phyloP scores from a whole-genome alignment of 805 yeast species.

The Candida schatavii region DNA sequence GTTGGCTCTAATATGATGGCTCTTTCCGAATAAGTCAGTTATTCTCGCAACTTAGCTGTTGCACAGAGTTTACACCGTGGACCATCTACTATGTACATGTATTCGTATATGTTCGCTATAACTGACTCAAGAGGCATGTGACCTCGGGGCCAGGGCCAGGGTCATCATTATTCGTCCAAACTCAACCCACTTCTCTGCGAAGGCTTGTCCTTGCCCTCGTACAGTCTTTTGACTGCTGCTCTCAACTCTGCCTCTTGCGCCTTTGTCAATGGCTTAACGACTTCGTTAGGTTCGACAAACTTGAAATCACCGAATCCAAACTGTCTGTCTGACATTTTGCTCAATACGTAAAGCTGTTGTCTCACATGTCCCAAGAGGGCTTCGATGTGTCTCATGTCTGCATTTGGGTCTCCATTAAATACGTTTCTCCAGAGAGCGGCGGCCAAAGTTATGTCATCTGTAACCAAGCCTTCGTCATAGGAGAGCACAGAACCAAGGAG shows the following conservation, averaged over 20 bases:
- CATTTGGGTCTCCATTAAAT: conserved; percentile 78
- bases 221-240: conserved; percentile 49
- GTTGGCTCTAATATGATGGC: no score
- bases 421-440: conserved; percentile 87
- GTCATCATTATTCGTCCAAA: conserved; percentile 42
- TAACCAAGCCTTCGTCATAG: conserved; percentile 86
- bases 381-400: conserved; percentile 80
- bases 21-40: no score
- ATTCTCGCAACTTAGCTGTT: no score
- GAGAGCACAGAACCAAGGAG: conserved; percentile 85
- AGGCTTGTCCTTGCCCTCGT: conserved; percentile 54
- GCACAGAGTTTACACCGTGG: no score
- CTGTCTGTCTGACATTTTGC: conserved; percentile 83
- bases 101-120: no score
- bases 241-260: conserved; percentile 60
- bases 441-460: conserved; percentile 76
- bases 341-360: conserved; percentile 83
- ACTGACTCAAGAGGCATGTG: no score
- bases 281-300: conserved; percentile 79
- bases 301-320: conserved; percentile 88
- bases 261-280: conserved; percentile 67
- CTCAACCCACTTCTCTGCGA: conserved; percentile 50
- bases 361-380: conserved; percentile 88
- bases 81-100: no score
- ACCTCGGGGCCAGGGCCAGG: no score